Conservation (phyloP, 176 grass and related monocot species). For the Lolium rigidum region DNA sequence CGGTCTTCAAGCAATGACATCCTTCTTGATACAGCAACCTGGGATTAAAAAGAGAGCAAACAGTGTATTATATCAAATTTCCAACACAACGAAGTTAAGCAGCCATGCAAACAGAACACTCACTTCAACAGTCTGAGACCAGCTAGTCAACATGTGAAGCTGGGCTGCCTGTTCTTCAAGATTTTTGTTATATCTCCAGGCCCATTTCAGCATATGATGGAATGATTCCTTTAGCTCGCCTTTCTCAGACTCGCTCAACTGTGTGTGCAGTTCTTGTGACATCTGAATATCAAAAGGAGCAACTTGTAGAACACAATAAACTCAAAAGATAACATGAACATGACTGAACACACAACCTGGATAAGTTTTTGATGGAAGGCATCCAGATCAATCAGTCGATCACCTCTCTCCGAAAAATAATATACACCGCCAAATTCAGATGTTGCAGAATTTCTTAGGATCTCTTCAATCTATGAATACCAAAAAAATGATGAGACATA, state of each 20-base stretch:
- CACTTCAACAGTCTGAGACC: constrained; percentile 97
- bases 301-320: constrained; percentile 29
- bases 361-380: constrained; percentile 84
- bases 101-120: constrained; percentile 40
- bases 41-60: constrained; percentile 38
- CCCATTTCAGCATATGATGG: constrained; percentile 94
- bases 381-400: constrained; percentile 85
- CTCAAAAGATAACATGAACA: neutral
- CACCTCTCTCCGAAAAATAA: constrained; percentile 94
- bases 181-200: constrained; percentile 91
- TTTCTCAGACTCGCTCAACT: constrained; percentile 73
- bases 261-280: constrained; percentile 55
- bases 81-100: constrained; percentile 26
- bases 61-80: neutral
- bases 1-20: constrained; percentile 91
- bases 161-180: constrained; percentile 98
- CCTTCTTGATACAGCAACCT: constrained; percentile 95
- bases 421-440: constrained; percentile 87
- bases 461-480: constrained; percentile 69
- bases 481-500: constrained; percentile 26
- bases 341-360: constrained; percentile 60
- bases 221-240: constrained; percentile 72
- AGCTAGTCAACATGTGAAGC: constrained; percentile 95
- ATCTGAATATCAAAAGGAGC: constrained; percentile 54
- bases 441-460: constrained; percentile 67